phyloP scores from a whole-genome alignment of 2,329 filamentous ascomycete species.

The Trichoderma brevicompactum region DNA sequence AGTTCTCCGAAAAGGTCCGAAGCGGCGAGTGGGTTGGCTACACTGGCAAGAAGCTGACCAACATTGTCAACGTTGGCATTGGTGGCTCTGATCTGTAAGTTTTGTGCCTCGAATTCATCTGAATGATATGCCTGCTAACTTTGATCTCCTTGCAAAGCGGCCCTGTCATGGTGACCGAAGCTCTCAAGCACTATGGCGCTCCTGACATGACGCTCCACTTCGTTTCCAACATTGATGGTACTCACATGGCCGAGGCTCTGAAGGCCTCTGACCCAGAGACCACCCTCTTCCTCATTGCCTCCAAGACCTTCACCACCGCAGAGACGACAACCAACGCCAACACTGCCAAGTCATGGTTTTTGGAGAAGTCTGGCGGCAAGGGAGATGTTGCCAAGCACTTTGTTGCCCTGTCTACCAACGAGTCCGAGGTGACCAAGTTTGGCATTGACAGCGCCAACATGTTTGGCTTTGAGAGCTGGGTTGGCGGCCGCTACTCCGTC shows the following conservation, averaged over 20 bases:
- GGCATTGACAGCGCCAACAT: conserved; percentile 99
- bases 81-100: conserved; percentile 95
- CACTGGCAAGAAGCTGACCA: conserved; percentile 96
- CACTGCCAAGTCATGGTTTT: conserved; percentile 96
- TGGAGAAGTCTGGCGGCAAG: conserved; percentile 76
- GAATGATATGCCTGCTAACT: conserved; percentile 1
- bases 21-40: conserved; percentile 97
- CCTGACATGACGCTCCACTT: conserved; percentile 90
- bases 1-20: conserved; percentile 93
- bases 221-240: conserved; percentile 99
- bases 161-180: conserved; percentile 98
- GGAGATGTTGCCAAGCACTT: conserved; percentile 97
- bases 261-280: conserved; percentile 90
- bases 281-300: conserved; percentile 97
- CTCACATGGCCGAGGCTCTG: conserved; percentile 93
- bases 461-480: conserved; percentile 99
- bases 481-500: conserved; percentile 96
- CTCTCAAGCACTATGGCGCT: conserved; percentile 91
- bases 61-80: conserved; percentile 96
- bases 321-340: conserved; percentile 98
- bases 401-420: conserved; percentile 95
- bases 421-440: conserved; percentile 94
- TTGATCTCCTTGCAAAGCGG: conserved; percentile 60
- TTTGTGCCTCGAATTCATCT: background rate
- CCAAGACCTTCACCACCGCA: conserved; percentile 99